Base-by-base conservation (phyloP, 2,329 filamentous ascomycete genomes). In the Neoarthrinium moseri region DNA sequence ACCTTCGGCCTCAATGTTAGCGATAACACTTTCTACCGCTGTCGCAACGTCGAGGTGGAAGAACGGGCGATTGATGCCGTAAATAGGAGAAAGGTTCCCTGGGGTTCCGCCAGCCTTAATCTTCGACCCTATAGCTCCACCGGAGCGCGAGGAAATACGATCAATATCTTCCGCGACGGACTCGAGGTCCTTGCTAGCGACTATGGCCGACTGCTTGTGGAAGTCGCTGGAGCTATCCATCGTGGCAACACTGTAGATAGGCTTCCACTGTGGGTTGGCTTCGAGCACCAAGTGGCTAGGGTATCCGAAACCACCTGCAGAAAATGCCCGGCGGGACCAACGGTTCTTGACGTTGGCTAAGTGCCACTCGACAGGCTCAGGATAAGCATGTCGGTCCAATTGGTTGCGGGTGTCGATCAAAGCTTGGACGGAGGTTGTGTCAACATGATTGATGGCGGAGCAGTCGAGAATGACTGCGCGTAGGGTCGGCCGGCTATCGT, bases 381-480 rank as follows among this genome's bases (percentile, higher is more conserved):
- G 75, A 4, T 67, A 58, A 1, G 78, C 72, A 54, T 81, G 75
- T 12, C 70, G 67, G 57, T 81, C 75, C 2, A 84, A 66, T 18
- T 74, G 70, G 51, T 74, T 75, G 32, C 78, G 71, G 11, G 80
- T 61, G 53, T 83, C 78, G 36, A 81, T 67, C 10, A 84, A 64
- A 1, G 75, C 75, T 53, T 84, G 79, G 0, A 82, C 61, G 3
- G 76, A 75, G 0, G 80, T 83, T 7, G 80, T 71, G 49, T 84
- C 81, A 22, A 83, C 64, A 46, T 72, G 70, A 55, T 80, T 78
- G 36, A 83, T 75, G 2, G 77, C 69, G 0, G 75, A 74, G 55
- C 78, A 81, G 61, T 84, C 81, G 3, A 83, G 66, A 8, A 84
- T 68, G 7, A 84, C 53, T 5, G 80, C 78, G 5, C 71, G 71